Base-by-base conservation (phyloP, 2,329 filamentous ascomycete species). In the Curvularia eragrostidis region DNA sequence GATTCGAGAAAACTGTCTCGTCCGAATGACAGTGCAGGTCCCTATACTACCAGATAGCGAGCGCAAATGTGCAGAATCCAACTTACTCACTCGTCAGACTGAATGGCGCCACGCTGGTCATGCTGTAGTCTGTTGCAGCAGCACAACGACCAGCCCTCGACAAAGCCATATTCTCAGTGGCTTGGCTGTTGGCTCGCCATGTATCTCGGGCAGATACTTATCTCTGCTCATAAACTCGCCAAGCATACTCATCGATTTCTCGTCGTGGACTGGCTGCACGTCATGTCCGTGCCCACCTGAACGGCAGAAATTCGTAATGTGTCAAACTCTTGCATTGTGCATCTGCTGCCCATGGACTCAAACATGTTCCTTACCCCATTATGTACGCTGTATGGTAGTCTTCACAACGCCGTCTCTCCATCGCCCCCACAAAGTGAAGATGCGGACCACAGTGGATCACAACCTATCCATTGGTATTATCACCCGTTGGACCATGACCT, bases 271-370 rank as follows among this genome's bases (percentile, higher is more conserved):
- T 7, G 78, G 78, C 70, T 80, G 77, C 38, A 73, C 68, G 67
- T 80, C 78, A 44, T 61, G 68, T 3, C 75, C 76, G 23, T 74
- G 66, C 8, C 69, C 69, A 61, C 79, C 72, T 56, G 79, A 54
- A 46, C 60, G 63, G 0, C 79, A 80, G 41, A 82, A 82, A 63
- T 79, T 72, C 38, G 79, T 81, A 21, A 81, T 75, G 67, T 81
- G 69, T 82, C 79, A 66, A 75, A 74, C 68, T 82, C 79, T 49
- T 79, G 67, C n/a, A 69, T 67, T 59, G 78, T 73, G 54, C 82
- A 82, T n/a, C 67, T 68, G 58, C 72, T 70, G 1, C 69, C 24
- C n/a, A 72, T 24, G 26, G 66, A 71, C 19, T 44, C 54, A 58
- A 71, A 70, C 52, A 61, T 55, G n/a, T 72, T 34, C 67, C 18